Conservation (phyloP, 139 green algal genomes). For the Coelastrella sp. region DNA sequence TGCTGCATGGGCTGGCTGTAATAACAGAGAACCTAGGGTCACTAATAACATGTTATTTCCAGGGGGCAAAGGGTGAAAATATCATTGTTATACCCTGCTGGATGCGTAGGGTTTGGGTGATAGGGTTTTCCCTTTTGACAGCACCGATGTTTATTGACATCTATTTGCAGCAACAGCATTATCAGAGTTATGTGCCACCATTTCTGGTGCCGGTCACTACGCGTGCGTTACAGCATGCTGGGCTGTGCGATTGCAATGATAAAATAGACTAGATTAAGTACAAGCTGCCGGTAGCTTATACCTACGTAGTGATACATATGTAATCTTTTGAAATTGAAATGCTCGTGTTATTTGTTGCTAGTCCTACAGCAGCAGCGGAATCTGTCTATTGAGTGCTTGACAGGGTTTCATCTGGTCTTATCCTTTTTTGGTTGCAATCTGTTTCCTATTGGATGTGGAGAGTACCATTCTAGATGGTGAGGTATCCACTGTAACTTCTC, state of each 20-base stretch:
- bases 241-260: neutral
- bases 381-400: no score
- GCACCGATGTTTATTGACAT: conserved; percentile 12
- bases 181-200: conserved; percentile 18
- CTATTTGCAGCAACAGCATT: neutral
- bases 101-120: neutral
- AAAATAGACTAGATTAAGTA: no score
- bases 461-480: no score
- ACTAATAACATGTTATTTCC: neutral
- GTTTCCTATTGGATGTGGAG: no score
- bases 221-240: neutral
- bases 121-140: neutral
- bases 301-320: no score
- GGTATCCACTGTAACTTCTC: no score
- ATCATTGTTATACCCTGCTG: neutral
- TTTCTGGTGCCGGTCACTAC: neutral
- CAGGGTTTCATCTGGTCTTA: no score
- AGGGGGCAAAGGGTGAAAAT: neutral
- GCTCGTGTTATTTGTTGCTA: no score
- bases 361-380: no score
- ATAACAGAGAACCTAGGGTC: neutral
- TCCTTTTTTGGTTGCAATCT: no score
- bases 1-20: neutral
- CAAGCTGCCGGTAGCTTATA: no score
- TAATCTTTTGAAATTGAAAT: no score